Conservation (phyloP, 768 basidiomycete species). For the Coprinellus micaceus region DNA sequence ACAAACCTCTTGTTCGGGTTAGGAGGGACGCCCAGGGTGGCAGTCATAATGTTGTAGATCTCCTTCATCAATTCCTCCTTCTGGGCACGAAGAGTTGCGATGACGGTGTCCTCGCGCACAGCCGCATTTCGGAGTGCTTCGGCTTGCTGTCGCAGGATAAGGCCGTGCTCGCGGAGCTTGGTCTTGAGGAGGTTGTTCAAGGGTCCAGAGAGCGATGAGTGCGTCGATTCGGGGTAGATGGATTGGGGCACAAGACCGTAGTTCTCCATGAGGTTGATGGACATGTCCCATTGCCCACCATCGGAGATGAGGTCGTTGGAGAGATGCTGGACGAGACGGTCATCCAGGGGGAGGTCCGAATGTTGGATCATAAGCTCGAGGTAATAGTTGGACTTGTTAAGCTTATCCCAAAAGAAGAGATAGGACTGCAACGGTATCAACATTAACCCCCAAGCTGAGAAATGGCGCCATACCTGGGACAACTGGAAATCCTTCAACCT, state of each 20-base stretch:
- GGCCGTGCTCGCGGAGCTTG: constrained; percentile 87
- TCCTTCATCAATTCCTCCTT: constrained; percentile 86
- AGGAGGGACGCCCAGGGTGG: constrained; percentile 85
- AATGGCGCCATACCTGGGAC: constrained; percentile 57
- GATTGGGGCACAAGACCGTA: constrained; percentile 88
- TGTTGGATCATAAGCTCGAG: constrained; percentile 85
- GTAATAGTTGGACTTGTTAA: constrained; percentile 91
- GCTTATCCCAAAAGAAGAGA: constrained; percentile 95
- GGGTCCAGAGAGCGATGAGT: constrained; percentile 69
- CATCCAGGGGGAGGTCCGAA: constrained; percentile 74
- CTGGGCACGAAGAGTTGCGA: constrained; percentile 63
- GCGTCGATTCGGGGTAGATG: constrained; percentile 79
- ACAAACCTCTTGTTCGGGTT: constrained; percentile 64
- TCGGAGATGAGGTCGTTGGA: constrained; percentile 78
- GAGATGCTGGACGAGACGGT: constrained; percentile 77
- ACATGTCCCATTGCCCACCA: constrained; percentile 97
- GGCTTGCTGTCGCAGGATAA: constrained; percentile 69
- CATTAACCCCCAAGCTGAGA: no score
- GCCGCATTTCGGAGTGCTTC: constrained; percentile 47
- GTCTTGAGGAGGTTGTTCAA: constrained; percentile 80
- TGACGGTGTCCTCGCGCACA: constrained; percentile 44
- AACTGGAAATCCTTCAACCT: constrained; percentile 88
- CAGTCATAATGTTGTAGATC: constrained; percentile 78
- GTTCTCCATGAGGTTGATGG: constrained; percentile 50
- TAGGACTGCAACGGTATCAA: constrained; percentile 70